A percentile compares a stretch with the other conserved stretches of the same genome.
Conservation (phyloP, 108 stramenopile genomes). For the Conticribra guillardii region DNA sequence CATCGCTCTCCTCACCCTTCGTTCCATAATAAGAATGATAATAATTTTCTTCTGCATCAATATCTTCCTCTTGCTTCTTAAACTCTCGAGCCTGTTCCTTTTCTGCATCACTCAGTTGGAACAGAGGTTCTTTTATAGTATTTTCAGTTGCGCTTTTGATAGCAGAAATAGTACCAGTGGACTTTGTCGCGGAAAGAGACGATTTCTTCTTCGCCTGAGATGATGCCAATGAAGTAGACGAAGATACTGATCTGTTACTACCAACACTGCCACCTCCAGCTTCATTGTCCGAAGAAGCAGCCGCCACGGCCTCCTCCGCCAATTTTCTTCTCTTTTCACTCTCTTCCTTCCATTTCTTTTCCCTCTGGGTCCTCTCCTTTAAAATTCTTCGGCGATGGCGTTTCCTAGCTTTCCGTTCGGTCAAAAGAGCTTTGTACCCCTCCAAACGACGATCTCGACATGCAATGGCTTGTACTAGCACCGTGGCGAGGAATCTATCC, state of each 20-base stretch:
- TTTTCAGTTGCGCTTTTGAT: neutral
- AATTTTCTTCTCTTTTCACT: constrained; percentile 42
- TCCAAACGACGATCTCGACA: constrained; percentile 85
- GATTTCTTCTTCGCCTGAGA: neutral
- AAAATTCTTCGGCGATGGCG: constrained; percentile 50
- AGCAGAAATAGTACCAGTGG: neutral
- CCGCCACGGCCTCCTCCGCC: constrained; percentile 25
- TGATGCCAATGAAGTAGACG: neutral
- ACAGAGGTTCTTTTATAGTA: neutral
- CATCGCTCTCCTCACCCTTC: constrained; percentile 41
- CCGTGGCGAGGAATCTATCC: constrained; percentile 85
- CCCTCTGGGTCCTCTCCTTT: constrained; percentile 49
- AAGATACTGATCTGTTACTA: neutral
- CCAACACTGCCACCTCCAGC: neutral
- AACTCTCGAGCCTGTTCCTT: constrained; percentile 30
- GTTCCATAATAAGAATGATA: constrained; percentile 74
- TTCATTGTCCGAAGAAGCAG: constrained; percentile 13
- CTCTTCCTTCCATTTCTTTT: constrained; percentile 55
- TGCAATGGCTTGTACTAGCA: constrained; percentile 75
- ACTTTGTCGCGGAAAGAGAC: neutral
- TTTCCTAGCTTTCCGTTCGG: constrained; percentile 50
- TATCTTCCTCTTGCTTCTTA: constrained; percentile 43
- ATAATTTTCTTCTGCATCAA: constrained; percentile 69
- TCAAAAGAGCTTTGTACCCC: constrained; percentile 61
- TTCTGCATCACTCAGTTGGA: constrained; percentile 20